phyloP scores from a whole-genome alignment of 1,284 basidiomycete species.

The Naganishia sp. region DNA sequence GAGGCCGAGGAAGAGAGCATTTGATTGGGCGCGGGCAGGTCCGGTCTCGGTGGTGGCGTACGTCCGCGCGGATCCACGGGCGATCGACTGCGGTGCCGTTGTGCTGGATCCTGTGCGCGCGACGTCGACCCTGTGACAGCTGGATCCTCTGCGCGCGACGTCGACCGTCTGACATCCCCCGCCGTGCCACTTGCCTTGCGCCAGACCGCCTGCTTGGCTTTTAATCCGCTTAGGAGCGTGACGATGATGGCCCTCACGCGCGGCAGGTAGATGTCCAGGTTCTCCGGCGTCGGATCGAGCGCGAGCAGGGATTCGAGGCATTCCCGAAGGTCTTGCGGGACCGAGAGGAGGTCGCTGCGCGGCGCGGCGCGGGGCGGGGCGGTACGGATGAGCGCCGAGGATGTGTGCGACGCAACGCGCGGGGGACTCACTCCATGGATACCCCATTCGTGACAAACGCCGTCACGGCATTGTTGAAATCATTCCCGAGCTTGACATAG shows the following conservation, averaged over 20 bases:
- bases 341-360: slow-evolving; percentile 77
- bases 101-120: too few relatives aligned
- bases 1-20: background rate
- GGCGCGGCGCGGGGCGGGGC: slow-evolving; percentile 58
- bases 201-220: slow-evolving; percentile 84
- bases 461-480: slow-evolving; percentile 89
- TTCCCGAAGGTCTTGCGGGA: slow-evolving; percentile 83
- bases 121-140: too few relatives aligned
- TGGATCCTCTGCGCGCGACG: too few relatives aligned
- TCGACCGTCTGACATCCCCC: background rate
- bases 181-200: slow-evolving; percentile 1
- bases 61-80: background rate
- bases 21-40: slow-evolving; percentile 25
- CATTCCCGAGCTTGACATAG: slow-evolving; percentile 93
- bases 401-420: slow-evolving; percentile 50
- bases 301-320: slow-evolving; percentile 88
- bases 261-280: slow-evolving; percentile 86
- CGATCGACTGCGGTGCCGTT: slow-evolving; percentile 9
- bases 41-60: slow-evolving; percentile 6
- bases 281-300: slow-evolving; percentile 82
- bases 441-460: slow-evolving; percentile 86
- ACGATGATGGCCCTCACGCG: slow-evolving; percentile 92
- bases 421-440: slow-evolving; percentile 70
- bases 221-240: slow-evolving; percentile 83
- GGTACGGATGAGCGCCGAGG: background rate